Conservation (phyloP, 495 filamentous ascomycete genomes). For the Aspergillus mulundensis region DNA sequence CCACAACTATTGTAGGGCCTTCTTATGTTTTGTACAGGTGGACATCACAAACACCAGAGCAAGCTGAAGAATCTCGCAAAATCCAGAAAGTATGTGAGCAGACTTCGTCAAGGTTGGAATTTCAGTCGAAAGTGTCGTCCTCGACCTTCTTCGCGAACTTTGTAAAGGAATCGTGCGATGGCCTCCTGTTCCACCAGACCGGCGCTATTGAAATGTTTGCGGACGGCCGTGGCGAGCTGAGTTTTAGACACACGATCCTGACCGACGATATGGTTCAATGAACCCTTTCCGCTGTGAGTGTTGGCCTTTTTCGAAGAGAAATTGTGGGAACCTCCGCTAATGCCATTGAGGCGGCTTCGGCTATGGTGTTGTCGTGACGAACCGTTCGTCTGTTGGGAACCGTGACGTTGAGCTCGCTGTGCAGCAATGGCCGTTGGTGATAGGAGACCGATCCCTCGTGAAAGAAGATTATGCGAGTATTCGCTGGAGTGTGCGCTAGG, state of each 20-base stretch:
- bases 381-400: slow-evolving; percentile 10
- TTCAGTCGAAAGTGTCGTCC: slow-evolving; percentile 42
- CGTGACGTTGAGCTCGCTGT: slow-evolving; percentile 28
- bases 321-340: slow-evolving; percentile 8
- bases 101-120: slow-evolving; percentile 36
- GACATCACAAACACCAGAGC: not conserved
- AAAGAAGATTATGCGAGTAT: slow-evolving; percentile 68
- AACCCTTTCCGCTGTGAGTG: slow-evolving; percentile 18
- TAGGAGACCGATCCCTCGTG: slow-evolving; percentile 62
- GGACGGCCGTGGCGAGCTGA: slow-evolving; percentile 72
- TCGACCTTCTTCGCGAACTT: slow-evolving; percentile 53
- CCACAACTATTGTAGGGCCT: not conserved
- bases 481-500: slow-evolving; percentile 65
- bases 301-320: slow-evolving; percentile 4
- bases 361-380: slow-evolving; percentile 13
- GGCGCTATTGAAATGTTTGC: slow-evolving; percentile 86
- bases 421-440: slow-evolving; percentile 44
- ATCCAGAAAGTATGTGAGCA: not conserved
- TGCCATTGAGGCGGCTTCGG: slow-evolving; percentile 14
- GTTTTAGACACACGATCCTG: slow-evolving; percentile 68
- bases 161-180: slow-evolving; percentile 83
- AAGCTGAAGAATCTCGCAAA: not conserved
- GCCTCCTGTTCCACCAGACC: slow-evolving; percentile 84
- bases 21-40: slow-evolving; percentile 3
- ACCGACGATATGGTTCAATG: slow-evolving; percentile 33